Base-by-base conservation (phyloP, 352 stramenopile species). In the Discostella stelligera region DNA sequence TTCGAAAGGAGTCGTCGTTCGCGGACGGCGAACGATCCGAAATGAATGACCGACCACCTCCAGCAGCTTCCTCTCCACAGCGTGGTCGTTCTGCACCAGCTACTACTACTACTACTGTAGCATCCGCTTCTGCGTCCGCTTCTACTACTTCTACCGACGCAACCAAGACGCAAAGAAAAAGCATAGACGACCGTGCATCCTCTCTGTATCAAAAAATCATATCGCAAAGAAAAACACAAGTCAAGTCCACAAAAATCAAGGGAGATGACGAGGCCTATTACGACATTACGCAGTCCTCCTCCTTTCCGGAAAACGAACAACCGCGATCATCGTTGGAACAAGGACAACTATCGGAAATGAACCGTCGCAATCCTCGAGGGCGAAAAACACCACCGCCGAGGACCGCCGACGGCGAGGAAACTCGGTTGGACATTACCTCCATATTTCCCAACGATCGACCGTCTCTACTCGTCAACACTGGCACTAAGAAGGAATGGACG, bases 41-140 rank as follows among this genome's bases (percentile, higher is more conserved):
- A 48, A 76, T 76, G 68, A 70, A 76, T 21, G 59, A 54, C n/a
- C 64, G 64, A n/a, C 41, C 8, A 20, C 56, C 27, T 25, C 50
- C 64, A 41, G 1, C 64, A 41, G 1, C 44, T 25, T 37, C 32
- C 18, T 14, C 20, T n/a, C 30, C 59, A 44, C 27, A 32, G 2
- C 27, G 5, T 32, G 27, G 27, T 32, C 5, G 2, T 6, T 32
- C 27, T 32, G 2, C 27, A 32, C 5, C 27, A 6, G 27, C 27
- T 32, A 5, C 27, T 32, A 5, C 27, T 32, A 32, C 27, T 32
- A 32, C 27, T 32, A 44, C 37, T 44, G 37, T 8, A 1, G 37
- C 37, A 44, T 3, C 37, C 1, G 37, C 37, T 13, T 44, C 37
- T 13, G 7, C 37, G 11, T 10, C 37, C 7, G 1, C 37, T 44